Evolutionary conservation across 2,329 filamentous ascomycete species (phyloP).

Genomic region (Pseudogymnoascus sp.): DNA sequence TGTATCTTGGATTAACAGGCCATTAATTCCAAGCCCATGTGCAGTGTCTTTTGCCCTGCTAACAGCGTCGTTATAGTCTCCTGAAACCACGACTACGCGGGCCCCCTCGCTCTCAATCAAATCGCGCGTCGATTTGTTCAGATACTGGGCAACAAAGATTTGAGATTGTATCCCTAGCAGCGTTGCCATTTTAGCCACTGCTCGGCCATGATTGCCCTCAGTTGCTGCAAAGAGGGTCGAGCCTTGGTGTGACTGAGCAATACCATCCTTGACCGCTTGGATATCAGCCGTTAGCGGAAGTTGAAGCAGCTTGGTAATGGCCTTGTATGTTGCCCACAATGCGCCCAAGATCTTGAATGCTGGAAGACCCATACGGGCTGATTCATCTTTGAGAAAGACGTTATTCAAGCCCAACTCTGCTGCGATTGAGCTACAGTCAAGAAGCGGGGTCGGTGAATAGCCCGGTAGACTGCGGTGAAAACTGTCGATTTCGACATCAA

Average conservation of each 20-base stretch:
- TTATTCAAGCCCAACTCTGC: constrained; percentile 49
- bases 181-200: constrained; percentile 59
- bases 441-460: constrained; percentile 48
- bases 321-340: constrained; percentile 61
- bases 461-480: constrained; percentile 53
- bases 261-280: constrained; percentile 30
- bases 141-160: constrained; percentile 56
- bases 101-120: constrained; percentile 59
- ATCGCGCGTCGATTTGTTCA: constrained; percentile 45
- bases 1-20: constrained; percentile 60
- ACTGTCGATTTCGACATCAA: neutral
- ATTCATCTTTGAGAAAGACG: constrained; percentile 66
- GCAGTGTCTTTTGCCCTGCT: constrained; percentile 38
- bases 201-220: constrained; percentile 70
- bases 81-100: constrained; percentile 44
- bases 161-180: constrained; percentile 46
- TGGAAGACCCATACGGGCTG: constrained; percentile 57
- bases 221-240: constrained; percentile 55
- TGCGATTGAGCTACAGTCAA: constrained; percentile 46
- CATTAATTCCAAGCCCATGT: constrained; percentile 19
- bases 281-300: constrained; percentile 37
- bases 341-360: constrained; percentile 77
- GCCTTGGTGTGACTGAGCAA: constrained; percentile 20
- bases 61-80: constrained; percentile 58
- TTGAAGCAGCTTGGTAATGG: constrained; percentile 39